These are phyloP conservation scores for Theileria sp. DNA, from an alignment of 169 alveolate genomes.

Conservation along the genomic window DNA sequence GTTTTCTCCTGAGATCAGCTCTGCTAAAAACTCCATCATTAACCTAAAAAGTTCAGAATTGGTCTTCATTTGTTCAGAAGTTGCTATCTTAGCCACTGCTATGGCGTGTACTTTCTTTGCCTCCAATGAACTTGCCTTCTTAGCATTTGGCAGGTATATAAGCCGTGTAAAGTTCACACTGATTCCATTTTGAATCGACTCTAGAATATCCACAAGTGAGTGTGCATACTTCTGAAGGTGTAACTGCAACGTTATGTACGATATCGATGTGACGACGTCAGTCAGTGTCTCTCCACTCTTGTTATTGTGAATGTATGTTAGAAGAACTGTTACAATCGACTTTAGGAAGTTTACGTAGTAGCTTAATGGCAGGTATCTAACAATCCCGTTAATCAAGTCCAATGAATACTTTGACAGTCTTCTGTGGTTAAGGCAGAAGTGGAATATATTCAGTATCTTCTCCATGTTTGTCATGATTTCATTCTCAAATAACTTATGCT, in stretches of 20 bases:
- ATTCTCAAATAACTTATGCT: slow-evolving; percentile 69
- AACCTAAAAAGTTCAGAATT: slow-evolving; percentile 24
- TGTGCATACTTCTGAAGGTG: slow-evolving; percentile 33
- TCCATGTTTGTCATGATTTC: slow-evolving; percentile 71
- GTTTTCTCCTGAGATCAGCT: slow-evolving; percentile 49
- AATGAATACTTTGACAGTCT: slow-evolving; percentile 75
- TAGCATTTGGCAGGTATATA: slow-evolving; percentile 62
- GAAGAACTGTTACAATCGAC: slow-evolving; percentile 72
- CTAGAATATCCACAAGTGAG: slow-evolving; percentile 53
- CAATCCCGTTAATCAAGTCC: slow-evolving; percentile 74
- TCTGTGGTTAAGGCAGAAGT: slow-evolving; percentile 79
- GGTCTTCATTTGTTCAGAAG: slow-evolving; percentile 30
- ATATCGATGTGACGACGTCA: slow-evolving; percentile 48
- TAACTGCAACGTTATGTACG: slow-evolving; percentile 36
- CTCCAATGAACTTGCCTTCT: slow-evolving; percentile 48
- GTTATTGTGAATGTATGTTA: slow-evolving; percentile 73
- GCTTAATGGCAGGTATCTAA: slow-evolving; percentile 73
- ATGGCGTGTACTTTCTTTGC: slow-evolving; percentile 59
- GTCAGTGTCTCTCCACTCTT: slow-evolving; percentile 45
- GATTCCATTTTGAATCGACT: slow-evolving; percentile 62
- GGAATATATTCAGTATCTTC: slow-evolving; percentile 76
- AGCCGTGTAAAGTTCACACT: slow-evolving; percentile 29
- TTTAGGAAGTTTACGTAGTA: slow-evolving; percentile 70
- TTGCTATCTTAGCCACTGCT: slow-evolving; percentile 43
- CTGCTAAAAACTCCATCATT: slow-evolving; percentile 45